Base-by-base conservation (phyloP, 352 stramenopile genomes). In the Pythium graminicola region DNA sequence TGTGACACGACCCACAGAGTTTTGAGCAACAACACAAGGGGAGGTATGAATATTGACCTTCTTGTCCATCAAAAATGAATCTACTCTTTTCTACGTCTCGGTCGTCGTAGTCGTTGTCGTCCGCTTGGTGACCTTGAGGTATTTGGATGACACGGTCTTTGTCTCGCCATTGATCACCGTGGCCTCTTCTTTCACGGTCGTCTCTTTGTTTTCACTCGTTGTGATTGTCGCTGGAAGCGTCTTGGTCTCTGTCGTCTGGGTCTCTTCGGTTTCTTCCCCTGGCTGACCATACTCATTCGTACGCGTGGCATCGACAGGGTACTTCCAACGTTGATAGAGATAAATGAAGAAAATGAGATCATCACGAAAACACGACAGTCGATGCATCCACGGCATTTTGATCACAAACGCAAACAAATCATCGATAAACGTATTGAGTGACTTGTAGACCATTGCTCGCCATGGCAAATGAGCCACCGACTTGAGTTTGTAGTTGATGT, bases 331-430 rank as follows among this genome's bases (percentile, higher is more conserved):
- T 77, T 99, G 97, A 70, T 99, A 99, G 8, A 99, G 69, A 74
- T 98, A 99, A 51, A 99, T 95, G 67, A 99, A 97, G 62, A 99
- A 99, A 35, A 99, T 96, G 55, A 99, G 79, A 70, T 99, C 97
- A 67, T 99, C 97, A 42, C 97, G 85, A 69, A 99, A 99, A 65
- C 95, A 99, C 49, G 85, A 92, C 41, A 99, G 80, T 42, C 97
- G 80, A 58, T 98, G 95, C 94, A 99, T 98, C 59, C 87, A 98
- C 53, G 95, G 95, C 95, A 98, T 98, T 58, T 94, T 92, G 62
- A 98, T 98, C 46, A 99, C 90, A 58, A 99, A 98, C 16, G 93
- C 93, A 54, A 98, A 98, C 11, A 98, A 71, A 63, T 98, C 95
- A 66, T 99, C 95, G 64, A 99, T 98, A 55, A 99, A 98, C 38